Base-by-base conservation (phyloP, 2,329 filamentous ascomycete species). In the Alternaria triticina region DNA sequence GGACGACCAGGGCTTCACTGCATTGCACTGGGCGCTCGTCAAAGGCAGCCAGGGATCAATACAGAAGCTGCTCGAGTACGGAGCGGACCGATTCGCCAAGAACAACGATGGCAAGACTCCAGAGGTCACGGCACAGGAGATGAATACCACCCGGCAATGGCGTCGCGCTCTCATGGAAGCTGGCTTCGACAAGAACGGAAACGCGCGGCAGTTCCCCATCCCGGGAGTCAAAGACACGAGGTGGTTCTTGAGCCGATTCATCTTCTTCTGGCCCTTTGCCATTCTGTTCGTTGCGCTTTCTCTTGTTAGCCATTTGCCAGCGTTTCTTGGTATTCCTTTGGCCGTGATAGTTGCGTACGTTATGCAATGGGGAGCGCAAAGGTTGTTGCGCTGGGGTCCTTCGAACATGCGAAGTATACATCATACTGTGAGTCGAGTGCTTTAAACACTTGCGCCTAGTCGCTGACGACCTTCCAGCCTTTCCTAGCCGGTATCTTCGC, bases 401-500 rank as follows among this genome's bases (percentile, higher is more conserved):
- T 85, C 90, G 4, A 93, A 97, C 73, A 97, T 97, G 90, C 91
- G 93, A 71, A 88, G 91, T 69, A 90, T 98, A 72, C 94, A 97
- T 77, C 93, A 91, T 82, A 98, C 96, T 62, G 91, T 93, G 84
- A 74, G 89, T 82, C 9, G 49, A 25, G 13, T 51, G 8, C 22
- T 17, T 17, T 9, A 7, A 25, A 54, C 36, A 54, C 15, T 17
- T 17, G 11, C 30, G 17, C 36, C 27, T 17, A 17, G 6, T 25
- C 56, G 20, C 72, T 76, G 57, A 72, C 56, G 7, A 27, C n/a
- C 11, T 9, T 20, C 6, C 59, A 94, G 90, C 95, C 96, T 12
- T 98, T 94, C 86, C 85, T 99, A 70, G 90, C 96, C 0, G 96
- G 96, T 60, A 94, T 99, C 65, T 99, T 99, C 82, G 91, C 94